phyloP scores from a whole-genome alignment of 176 grass and related monocot genomes.

The Eragrostis curvula region DNA sequence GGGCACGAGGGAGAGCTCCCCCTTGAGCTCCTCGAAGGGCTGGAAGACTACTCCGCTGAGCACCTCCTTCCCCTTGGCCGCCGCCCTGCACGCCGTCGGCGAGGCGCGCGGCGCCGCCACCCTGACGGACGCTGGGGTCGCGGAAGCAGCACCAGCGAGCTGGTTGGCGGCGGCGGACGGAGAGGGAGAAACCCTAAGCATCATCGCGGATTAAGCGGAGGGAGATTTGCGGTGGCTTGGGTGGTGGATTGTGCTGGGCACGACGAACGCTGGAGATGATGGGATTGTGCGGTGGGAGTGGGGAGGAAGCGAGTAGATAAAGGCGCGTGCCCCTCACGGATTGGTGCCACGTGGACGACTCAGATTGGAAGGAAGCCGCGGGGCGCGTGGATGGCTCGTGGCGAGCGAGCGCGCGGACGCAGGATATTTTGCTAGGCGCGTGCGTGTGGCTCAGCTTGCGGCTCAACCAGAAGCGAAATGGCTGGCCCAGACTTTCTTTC shows the following conservation, averaged over 20 bases:
- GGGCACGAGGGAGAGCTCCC: conserved; percentile 68
- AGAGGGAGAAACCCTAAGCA: conserved; percentile 42
- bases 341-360: conserved; percentile 39
- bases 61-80: conserved; percentile 43
- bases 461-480: background rate
- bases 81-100: conserved; percentile 23
- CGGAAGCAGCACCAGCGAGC: background rate
- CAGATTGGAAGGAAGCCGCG: background rate
- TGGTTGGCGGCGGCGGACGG: conserved; percentile 14
- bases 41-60: conserved; percentile 72
- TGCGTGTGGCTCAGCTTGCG: background rate
- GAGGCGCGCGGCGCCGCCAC: conserved; percentile 18
- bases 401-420: background rate
- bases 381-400: conserved; percentile 68
- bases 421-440: background rate
- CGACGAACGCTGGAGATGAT: too few relatives aligned
- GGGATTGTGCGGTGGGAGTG: background rate
- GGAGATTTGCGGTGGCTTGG: background rate
- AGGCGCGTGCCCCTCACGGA: conserved; percentile 33
- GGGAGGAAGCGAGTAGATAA: conserved; percentile 4
- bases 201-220: background rate
- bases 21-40: conserved; percentile 87
- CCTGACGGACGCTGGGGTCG: background rate
- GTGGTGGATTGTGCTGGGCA: background rate
- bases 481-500: background rate